These are phyloP conservation scores for Skeletonema tropicum DNA, from an alignment of 108 stramenopile species.

Conservation along the genomic window DNA sequence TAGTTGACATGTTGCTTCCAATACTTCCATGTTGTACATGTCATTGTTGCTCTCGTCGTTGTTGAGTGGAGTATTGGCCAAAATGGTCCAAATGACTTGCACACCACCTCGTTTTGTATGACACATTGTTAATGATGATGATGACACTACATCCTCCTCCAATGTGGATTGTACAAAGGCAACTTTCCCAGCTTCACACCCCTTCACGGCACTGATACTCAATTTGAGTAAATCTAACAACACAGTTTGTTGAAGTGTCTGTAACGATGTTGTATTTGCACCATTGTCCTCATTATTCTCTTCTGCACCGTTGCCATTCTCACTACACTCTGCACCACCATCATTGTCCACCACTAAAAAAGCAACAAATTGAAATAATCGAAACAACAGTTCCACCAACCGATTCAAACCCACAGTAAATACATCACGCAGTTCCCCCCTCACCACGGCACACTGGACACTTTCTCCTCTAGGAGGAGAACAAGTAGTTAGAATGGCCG, in stretches of 20 bases:
- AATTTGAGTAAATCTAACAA: slow-evolving; percentile 19
- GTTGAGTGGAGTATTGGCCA: not conserved
- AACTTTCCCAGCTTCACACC: slow-evolving; percentile 59
- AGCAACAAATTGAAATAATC: no score
- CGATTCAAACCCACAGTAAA: slow-evolving; percentile 32
- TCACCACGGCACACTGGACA: slow-evolving; percentile 1
- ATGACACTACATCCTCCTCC: not conserved
- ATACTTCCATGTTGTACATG: not conserved
- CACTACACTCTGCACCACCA: no score
- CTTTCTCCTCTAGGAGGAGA: not conserved
- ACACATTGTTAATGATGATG: not conserved
- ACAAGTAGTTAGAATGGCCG: slow-evolving; percentile 3
- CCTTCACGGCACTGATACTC: slow-evolving; percentile 31
- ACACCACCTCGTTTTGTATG: slow-evolving; percentile 1
- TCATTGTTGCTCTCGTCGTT: no score
- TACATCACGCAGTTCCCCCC: slow-evolving; percentile 27
- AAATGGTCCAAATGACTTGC: not conserved
- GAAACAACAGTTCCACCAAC: not conserved
- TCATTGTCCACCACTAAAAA: no score
- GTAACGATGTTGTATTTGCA: no score
- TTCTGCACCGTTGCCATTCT: no score
- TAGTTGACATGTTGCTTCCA: slow-evolving; percentile 32
- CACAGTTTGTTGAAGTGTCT: not conserved
- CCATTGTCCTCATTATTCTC: no score
- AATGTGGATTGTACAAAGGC: slow-evolving; percentile 35